These are phyloP conservation scores for Auricularia heimuer DNA, from an alignment of 768 basidiomycete genomes.

Conservation along the genomic window DNA sequence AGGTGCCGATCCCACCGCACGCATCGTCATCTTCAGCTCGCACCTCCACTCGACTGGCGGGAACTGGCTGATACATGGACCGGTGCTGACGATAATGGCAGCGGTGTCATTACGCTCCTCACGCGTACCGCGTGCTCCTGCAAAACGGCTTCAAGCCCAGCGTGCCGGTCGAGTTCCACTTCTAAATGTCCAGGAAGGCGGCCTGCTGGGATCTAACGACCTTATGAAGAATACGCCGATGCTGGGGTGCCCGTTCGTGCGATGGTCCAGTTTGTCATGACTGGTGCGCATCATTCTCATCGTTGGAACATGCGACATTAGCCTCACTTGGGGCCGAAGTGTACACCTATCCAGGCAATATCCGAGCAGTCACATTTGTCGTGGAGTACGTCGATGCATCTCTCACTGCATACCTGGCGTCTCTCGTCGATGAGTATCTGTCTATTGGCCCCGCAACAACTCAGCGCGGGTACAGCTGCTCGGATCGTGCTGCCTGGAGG, in stretches of 20 bases:
- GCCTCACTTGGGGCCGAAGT: conserved; percentile 11
- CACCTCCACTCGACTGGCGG: conserved; percentile 64
- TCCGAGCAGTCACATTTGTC: background rate
- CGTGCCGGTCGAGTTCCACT: conserved; percentile 13
- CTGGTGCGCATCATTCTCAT: conserved; percentile 17
- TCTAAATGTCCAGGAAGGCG: conserved; percentile 14
- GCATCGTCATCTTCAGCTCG: conserved; percentile 56
- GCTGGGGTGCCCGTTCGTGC: conserved; percentile 23
- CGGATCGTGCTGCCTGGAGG: conserved; percentile 22
- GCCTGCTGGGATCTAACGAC: conserved; percentile 23
- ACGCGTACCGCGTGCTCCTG: conserved; percentile 3
- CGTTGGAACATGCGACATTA: too few species aligned
- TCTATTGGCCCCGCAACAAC: background rate
- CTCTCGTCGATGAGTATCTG: conserved; percentile 9
- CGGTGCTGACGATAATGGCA: conserved; percentile 8
- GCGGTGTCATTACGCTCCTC: conserved; percentile 7
- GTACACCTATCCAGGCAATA: conserved; percentile 33
- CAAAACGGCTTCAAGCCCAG: conserved; percentile 1
- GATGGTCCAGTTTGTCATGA: conserved; percentile 17
- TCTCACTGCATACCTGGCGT: conserved; percentile 24
- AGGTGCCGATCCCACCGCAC: conserved; percentile 4
- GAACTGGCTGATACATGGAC: background rate
- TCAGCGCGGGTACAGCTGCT: conserved; percentile 26
- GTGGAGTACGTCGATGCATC: conserved; percentile 6
- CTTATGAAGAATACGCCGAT: conserved; percentile 25